Conservation (phyloP, 768 basidiomycete genomes). For the Flagelloscypha sp. region DNA sequence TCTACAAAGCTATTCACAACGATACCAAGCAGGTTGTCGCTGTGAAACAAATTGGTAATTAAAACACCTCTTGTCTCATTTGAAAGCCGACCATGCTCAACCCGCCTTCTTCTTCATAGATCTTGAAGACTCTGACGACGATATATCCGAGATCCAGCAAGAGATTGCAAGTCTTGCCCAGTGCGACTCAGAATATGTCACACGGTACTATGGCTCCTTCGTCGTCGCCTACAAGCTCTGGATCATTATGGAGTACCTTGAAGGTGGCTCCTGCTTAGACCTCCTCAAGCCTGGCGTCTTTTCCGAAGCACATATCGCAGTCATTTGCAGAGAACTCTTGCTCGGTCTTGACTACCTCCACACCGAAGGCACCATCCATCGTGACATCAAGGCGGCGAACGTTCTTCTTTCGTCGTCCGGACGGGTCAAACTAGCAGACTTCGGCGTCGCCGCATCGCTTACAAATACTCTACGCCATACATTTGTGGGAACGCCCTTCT, state of each 20-base stretch:
- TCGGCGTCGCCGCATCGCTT: constrained; percentile 96
- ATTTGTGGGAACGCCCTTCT: constrained; percentile 94
- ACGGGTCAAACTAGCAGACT: constrained; percentile 95
- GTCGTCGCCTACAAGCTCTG: constrained; percentile 95
- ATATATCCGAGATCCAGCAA: constrained; percentile 97
- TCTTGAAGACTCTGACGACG: constrained; percentile 96
- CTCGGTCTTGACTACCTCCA: constrained; percentile 96
- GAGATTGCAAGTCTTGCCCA: constrained; percentile 95
- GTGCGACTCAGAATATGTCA: constrained; percentile 95
- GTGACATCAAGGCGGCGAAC: constrained; percentile 99
- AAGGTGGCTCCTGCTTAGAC: constrained; percentile 97
- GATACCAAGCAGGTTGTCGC: constrained; percentile 93
- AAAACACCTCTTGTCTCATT: constrained; percentile 6
- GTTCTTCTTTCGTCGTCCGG: constrained; percentile 85
- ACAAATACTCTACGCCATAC: constrained; percentile 92
- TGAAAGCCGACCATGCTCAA: too few relatives aligned
- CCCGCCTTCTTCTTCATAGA: constrained; percentile 40
- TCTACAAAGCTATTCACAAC: constrained; percentile 96
- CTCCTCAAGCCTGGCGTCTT: constrained; percentile 88
- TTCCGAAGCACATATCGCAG: constrained; percentile 89
- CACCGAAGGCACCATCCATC: constrained; percentile 90
- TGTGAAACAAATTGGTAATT: constrained; percentile 90
- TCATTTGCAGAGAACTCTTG: constrained; percentile 88
- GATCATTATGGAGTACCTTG: constrained; percentile 99
- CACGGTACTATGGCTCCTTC: constrained; percentile 94